Percentiles rank a stretch among this genome's conserved stretches.
Conservation (phyloP, 2,329 filamentous ascomycete species). For the Exophiala spinifera region DNA sequence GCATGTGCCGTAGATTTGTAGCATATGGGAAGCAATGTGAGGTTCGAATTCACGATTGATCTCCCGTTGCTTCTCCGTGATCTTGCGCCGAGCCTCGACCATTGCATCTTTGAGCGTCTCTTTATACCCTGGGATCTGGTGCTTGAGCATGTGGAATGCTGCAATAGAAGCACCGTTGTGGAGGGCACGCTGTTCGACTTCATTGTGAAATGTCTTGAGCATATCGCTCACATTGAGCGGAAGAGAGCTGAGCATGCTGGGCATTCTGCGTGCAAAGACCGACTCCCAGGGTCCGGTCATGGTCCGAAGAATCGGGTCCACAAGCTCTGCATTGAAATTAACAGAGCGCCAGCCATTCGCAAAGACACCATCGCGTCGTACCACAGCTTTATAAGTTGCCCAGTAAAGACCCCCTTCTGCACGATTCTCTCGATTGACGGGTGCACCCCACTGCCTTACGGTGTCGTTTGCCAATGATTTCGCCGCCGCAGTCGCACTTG, state of each 20-base stretch:
- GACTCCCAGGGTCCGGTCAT: constrained; percentile 45
- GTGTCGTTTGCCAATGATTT: constrained; percentile 33
- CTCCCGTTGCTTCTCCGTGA: constrained; percentile 50
- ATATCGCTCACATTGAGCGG: constrained; percentile 28
- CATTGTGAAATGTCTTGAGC: constrained; percentile 27
- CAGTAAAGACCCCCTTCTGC: constrained; percentile 48
- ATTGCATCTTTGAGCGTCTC: constrained; percentile 41
- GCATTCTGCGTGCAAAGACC: constrained; percentile 14
- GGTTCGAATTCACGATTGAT: constrained; percentile 55
- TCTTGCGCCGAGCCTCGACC: constrained; percentile 32
- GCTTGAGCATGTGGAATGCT: constrained; percentile 37
- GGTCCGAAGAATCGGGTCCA: constrained; percentile 32
- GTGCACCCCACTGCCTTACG: constrained; percentile 41
- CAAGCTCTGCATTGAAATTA: constrained; percentile 31
- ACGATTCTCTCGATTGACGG: constrained; percentile 35
- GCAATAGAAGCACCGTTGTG: constrained; percentile 36
- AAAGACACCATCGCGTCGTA: constrained; percentile 50
- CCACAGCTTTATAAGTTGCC: constrained; percentile 57
- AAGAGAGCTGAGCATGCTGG: constrained; percentile 26
- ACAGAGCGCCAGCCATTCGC: constrained; percentile 38
- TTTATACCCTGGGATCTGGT: constrained; percentile 44
- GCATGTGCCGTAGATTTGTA: constrained; percentile 46
- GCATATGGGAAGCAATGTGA: constrained; percentile 47
- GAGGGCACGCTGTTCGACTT: constrained; percentile 39
- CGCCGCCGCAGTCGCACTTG: constrained; percentile 24